Conservation (phyloP, 2,329 filamentous ascomycete species). For the Metarhizium anisopliae region DNA sequence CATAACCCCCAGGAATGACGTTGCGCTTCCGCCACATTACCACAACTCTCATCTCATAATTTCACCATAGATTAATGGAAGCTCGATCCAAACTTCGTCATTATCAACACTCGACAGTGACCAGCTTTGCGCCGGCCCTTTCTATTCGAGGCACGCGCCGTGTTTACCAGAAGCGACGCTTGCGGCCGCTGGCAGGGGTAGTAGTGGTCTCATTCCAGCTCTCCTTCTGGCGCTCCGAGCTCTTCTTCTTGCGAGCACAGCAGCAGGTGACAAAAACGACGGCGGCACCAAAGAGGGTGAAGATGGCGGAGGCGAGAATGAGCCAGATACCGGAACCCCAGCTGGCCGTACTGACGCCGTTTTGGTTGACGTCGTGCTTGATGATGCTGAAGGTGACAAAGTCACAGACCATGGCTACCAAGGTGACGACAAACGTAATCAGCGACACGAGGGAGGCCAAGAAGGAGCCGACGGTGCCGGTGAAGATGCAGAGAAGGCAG, state of each 20-base stretch:
- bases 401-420: slow-evolving; percentile 44
- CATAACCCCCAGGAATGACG: too few relatives aligned
- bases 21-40: too few relatives aligned
- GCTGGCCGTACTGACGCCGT: slow-evolving; percentile 33
- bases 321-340: slow-evolving; percentile 52
- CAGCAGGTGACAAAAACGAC: slow-evolving; percentile 56
- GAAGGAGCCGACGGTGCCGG: slow-evolving; percentile 44
- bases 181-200: slow-evolving; percentile 1
- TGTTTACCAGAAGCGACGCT: slow-evolving; percentile 8
- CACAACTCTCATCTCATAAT: too few relatives aligned
- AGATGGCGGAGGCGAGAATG: slow-evolving; percentile 44
- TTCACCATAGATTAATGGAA: too few relatives aligned
- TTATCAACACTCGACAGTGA: neutral
- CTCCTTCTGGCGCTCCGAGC: slow-evolving; percentile 15
- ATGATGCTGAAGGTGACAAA: slow-evolving; percentile 49
- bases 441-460: slow-evolving; percentile 40
- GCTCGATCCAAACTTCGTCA: too few relatives aligned
- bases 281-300: slow-evolving; percentile 44
- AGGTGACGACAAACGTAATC: slow-evolving; percentile 40
- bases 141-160: neutral
- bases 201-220: slow-evolving; percentile 13
- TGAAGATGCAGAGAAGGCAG: slow-evolving; percentile 44
- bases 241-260: slow-evolving; percentile 33
- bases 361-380: slow-evolving; percentile 42
- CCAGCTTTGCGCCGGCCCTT: neutral